phyloP scores from a whole-genome alignment of 805 yeast species.

The Wickerhamomyces ciferrii region DNA sequence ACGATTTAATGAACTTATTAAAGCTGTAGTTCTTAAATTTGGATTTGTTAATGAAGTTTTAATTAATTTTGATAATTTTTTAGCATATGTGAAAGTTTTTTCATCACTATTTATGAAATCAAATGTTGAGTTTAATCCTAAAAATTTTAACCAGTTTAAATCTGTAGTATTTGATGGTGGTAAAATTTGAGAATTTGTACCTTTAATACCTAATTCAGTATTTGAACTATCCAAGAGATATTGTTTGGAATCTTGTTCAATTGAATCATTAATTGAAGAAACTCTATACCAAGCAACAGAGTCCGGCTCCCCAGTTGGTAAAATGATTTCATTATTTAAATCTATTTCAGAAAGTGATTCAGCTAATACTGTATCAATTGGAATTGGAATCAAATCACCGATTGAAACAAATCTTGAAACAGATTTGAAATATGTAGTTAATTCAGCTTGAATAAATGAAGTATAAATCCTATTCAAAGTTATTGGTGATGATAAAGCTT shows the following conservation, averaged over 20 bases:
- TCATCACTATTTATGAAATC: constrained; percentile 23
- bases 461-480: constrained; percentile 64
- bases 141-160: constrained; percentile 41
- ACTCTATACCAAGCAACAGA: constrained; percentile 83
- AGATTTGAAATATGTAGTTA: constrained; percentile 57
- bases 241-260: constrained; percentile 28
- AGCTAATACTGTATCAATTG: constrained; percentile 66
- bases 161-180: constrained; percentile 24
- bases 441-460: constrained; percentile 51
- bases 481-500: constrained; percentile 63
- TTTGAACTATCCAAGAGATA: constrained; percentile 60
- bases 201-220: constrained; percentile 63
- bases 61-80: constrained; percentile 46
- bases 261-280: constrained; percentile 35
- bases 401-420: constrained; percentile 50
- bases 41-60: constrained; percentile 38
- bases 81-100: constrained; percentile 41
- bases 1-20: constrained; percentile 64
- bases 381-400: constrained; percentile 73
- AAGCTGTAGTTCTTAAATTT: constrained; percentile 53
- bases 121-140: constrained; percentile 36
- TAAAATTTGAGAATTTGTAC: constrained; percentile 41
- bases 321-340: constrained; percentile 25
- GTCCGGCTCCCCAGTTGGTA: constrained; percentile 63
- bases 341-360: constrained; percentile 36